Percentiles rank a stretch among this genome's conserved stretches.
These are phyloP conservation scores for Grosmannia huntii DNA, from an alignment of 2,329 filamentous ascomycete genomes.

Conservation along the genomic window DNA sequence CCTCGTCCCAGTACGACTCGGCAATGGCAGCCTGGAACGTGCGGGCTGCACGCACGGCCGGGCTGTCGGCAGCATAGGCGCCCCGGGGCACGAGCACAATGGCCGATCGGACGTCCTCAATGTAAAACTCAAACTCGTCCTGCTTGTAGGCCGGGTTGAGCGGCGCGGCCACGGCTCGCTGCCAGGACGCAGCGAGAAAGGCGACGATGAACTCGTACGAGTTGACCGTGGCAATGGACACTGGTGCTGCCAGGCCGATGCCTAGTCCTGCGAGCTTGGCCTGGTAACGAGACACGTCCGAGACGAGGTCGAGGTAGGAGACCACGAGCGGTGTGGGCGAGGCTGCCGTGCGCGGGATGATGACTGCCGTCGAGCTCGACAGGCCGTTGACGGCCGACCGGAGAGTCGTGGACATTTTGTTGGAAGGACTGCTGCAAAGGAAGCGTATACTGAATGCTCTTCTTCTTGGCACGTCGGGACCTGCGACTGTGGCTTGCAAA, in stretches of 20 bases:
- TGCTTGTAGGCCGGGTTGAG: constrained; percentile 83
- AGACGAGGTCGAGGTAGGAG: constrained; percentile 54
- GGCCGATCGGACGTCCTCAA: constrained; percentile 72
- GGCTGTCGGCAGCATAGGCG: constrained; percentile 50
- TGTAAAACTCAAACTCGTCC: constrained; percentile 84
- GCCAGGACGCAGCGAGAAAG: constrained; percentile 76
- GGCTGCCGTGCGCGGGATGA: constrained; percentile 49
- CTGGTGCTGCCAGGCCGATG: constrained; percentile 53
- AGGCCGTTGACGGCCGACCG: constrained; percentile 36
- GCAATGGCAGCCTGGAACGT: constrained; percentile 77
- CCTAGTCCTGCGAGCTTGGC: constrained; percentile 64
- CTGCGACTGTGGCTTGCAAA: neutral
- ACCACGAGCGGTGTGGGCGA: constrained; percentile 34
- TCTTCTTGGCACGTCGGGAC: neutral
- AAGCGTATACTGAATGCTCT: neutral
- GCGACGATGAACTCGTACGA: constrained; percentile 81
- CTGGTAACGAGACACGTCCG: constrained; percentile 60
- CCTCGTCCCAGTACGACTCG: constrained; percentile 68
- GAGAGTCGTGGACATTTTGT: constrained; percentile 32
- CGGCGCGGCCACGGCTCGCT: constrained; percentile 73
- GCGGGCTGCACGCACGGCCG: constrained; percentile 63
- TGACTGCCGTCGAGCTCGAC: constrained; percentile 45
- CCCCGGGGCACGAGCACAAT: constrained; percentile 65
- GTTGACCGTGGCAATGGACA: constrained; percentile 75
- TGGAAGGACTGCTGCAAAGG: neutral